phyloP scores from a whole-genome alignment of 805 yeast species.

The Kodamaea hsintzibuensis region DNA sequence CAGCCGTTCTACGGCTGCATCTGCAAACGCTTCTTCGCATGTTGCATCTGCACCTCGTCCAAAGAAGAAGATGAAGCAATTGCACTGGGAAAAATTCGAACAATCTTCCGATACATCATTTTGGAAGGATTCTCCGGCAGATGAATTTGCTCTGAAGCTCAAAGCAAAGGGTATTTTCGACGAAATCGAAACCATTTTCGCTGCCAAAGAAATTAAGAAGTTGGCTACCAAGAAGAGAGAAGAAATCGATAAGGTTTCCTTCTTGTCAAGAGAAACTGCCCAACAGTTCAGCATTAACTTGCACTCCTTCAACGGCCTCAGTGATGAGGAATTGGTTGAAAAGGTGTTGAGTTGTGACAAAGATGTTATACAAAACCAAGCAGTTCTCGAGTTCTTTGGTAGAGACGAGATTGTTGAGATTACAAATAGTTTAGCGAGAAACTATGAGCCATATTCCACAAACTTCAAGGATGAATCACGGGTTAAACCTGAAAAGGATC shows the following conservation, averaged over 20 bases:
- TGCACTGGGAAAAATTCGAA: conserved; percentile 81
- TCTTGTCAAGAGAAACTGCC: conserved; percentile 68
- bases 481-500: conserved; percentile 52
- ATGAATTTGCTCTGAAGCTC: conserved; percentile 48
- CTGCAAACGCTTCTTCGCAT: conserved; percentile 24
- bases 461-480: conserved; percentile 39
- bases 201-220: conserved; percentile 52
- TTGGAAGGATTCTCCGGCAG: conserved; percentile 56
- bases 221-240: conserved; percentile 44
- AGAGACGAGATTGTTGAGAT: conserved; percentile 65
- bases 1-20: conserved; percentile 14
- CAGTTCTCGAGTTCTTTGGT: conserved; percentile 68
- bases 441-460: conserved; percentile 63
- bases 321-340: conserved; percentile 54
- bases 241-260: conserved; percentile 49
- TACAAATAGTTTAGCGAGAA: conserved; percentile 53
- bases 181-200: conserved; percentile 62
- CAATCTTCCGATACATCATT: conserved; percentile 52
- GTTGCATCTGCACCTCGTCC: conserved; percentile 57
- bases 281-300: conserved; percentile 81
- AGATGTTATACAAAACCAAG: conserved; percentile 50
- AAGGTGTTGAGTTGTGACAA: conserved; percentile 63
- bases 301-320: conserved; percentile 55
- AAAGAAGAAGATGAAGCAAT: conserved; percentile 65
- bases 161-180: conserved; percentile 61